Percentiles rank a stretch among this genome's conserved stretches.
Evolutionary conservation across 331 rosid species (phyloP).

Genomic region (Pyrus hybrid): DNA sequence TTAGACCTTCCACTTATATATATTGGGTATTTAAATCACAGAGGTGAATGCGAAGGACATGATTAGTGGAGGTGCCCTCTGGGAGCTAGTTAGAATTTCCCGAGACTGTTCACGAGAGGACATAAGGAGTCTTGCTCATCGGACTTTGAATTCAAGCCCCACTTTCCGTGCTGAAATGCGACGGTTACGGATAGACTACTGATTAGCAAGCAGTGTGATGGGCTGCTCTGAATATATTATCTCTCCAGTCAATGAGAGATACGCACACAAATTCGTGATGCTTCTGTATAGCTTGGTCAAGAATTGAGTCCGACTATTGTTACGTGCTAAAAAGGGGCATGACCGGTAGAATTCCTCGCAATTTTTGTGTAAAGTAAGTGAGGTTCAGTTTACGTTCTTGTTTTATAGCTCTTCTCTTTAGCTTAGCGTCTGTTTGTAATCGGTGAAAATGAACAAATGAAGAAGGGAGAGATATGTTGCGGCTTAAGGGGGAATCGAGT

Average conservation of each 20-base stretch:
- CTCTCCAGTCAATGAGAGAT: background rate
- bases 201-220: background rate
- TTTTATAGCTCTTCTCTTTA: background rate
- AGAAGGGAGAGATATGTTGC: background rate
- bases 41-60: conserved; percentile 91
- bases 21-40: conserved; percentile 23
- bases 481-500: background rate
- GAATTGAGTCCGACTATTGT: background rate
- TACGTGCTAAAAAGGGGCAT: background rate
- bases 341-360: background rate
- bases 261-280: background rate
- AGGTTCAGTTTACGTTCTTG: conserved; percentile 6
- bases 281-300: conserved; percentile 8
- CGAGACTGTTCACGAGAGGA: conserved; percentile 93
- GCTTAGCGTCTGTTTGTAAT: conserved; percentile 2
- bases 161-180: conserved; percentile 75
- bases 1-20: background rate
- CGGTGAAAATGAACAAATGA: background rate
- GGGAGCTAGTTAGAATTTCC: conserved; percentile 94
- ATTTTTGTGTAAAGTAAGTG: conserved; percentile 26
- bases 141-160: conserved; percentile 58
- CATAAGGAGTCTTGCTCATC: conserved; percentile 79
- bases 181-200: conserved; percentile 63
- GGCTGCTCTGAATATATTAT: background rate
- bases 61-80: conserved; percentile 93